Percentiles rank a stretch among this genome's conserved stretches.
Evolutionary conservation across 805 yeast species (phyloP).

Genomic region (Candida awuae): DNA sequence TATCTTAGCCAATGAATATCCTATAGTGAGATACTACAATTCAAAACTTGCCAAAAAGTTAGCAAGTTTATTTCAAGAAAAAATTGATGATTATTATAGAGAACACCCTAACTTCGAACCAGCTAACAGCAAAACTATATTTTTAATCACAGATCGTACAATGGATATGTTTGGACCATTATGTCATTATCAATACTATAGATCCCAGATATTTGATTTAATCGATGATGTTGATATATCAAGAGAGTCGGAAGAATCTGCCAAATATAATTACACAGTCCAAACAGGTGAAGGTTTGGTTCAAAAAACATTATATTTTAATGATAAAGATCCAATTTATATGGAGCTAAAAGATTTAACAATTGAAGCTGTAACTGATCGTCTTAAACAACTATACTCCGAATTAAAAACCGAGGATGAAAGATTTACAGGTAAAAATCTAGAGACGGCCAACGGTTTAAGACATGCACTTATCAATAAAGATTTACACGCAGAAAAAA

Average conservation of each 20-base stretch:
- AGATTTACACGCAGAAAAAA: slow-evolving; percentile 18
- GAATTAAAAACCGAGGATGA: slow-evolving; percentile 21
- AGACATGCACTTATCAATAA: slow-evolving; percentile 25
- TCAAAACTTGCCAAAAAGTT: slow-evolving; percentile 45
- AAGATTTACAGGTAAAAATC: slow-evolving; percentile 15
- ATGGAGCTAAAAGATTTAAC: slow-evolving; percentile 20
- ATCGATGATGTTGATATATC: slow-evolving; percentile 22
- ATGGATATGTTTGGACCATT: slow-evolving; percentile 78
- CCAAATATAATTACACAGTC: slow-evolving; percentile 21
- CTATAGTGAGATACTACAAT: slow-evolving; percentile 68
- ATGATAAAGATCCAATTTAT: slow-evolving; percentile 22
- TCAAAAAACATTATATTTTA: slow-evolving; percentile 20
- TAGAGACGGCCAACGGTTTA: slow-evolving; percentile 22
- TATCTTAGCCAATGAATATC: slow-evolving; percentile 79
- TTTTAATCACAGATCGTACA: slow-evolving; percentile 76
- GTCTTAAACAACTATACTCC: slow-evolving; percentile 14
- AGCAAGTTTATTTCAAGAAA: slow-evolving; percentile 63
- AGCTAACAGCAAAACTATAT: slow-evolving; percentile 40
- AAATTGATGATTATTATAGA: slow-evolving; percentile 70
- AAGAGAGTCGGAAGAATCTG: slow-evolving; percentile 21
- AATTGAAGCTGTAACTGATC: slow-evolving; percentile 22
- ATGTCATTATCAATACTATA: slow-evolving; percentile 83
- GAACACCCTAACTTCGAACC: slow-evolving; percentile 59
- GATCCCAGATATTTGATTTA: slow-evolving; percentile 84
- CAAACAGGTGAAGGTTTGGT: slow-evolving; percentile 23